phyloP scores from a whole-genome alignment of 2,329 filamentous ascomycete species.

The Daldinia eschscholtzii region DNA sequence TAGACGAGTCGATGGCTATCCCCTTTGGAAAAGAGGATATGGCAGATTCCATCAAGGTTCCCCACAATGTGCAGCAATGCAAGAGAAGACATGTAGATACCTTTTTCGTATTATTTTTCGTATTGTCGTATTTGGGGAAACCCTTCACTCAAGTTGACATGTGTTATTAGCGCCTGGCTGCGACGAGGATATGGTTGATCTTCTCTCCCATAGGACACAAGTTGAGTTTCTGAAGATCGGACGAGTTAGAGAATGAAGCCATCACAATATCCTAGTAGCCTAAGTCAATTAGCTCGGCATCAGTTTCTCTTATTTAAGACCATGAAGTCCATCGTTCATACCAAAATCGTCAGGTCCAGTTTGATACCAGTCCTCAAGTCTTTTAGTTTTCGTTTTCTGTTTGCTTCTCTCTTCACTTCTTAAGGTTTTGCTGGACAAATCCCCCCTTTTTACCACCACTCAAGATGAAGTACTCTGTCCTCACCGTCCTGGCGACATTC shows the following conservation, averaged over 20 bases:
- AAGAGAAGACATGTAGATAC: neutral
- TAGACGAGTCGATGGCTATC: neutral
- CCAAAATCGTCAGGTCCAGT: neutral
- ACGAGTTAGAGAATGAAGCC: neutral
- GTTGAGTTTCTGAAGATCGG: neutral
- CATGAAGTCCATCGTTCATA: neutral
- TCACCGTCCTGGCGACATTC: neutral
- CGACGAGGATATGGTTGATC: neutral
- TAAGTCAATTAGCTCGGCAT: neutral
- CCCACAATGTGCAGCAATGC: neutral
- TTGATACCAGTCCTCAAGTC: constrained; percentile 1
- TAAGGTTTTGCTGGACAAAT: neutral
- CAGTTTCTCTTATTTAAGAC: neutral
- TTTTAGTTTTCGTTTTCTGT: neutral
- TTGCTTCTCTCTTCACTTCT: neutral
- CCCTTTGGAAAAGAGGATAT: neutral
- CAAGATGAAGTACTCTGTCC: neutral
- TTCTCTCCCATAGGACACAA: neutral
- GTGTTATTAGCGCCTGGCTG: neutral
- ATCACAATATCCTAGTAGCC: neutral
- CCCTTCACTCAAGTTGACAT: neutral
- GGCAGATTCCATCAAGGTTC: neutral
- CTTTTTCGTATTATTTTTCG: neutral
- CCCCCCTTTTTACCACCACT: neutral
- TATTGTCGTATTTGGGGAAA: neutral